Conservation (phyloP, 108 stramenopile genomes). For the Pseudonitzschia multiseries region DNA sequence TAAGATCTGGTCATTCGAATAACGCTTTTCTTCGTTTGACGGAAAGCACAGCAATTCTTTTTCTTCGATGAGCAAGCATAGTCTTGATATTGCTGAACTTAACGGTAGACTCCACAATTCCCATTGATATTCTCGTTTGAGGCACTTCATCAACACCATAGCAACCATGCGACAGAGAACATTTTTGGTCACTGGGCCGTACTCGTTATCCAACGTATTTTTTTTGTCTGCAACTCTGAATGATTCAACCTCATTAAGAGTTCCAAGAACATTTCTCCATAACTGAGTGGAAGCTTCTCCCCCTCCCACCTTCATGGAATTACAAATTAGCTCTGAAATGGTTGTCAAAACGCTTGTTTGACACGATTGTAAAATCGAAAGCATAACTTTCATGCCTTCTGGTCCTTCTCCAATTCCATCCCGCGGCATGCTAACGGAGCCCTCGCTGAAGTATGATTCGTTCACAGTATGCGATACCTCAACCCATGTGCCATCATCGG, state of each 20-base stretch:
- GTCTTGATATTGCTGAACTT: conserved; percentile 65
- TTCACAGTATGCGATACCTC: conserved; percentile 42
- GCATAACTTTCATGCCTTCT: conserved; percentile 9
- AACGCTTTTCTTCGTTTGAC: conserved; percentile 16
- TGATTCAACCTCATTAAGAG: conserved; percentile 31
- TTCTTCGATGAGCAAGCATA: conserved; percentile 80
- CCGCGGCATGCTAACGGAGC: conserved; percentile 1
- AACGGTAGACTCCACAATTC: conserved; percentile 67
- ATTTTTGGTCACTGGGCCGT: conserved; percentile 7
- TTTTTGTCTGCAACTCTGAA: neutral
- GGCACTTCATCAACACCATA: conserved; percentile 62
- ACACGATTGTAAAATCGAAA: conserved; percentile 40
- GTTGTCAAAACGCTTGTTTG: conserved; percentile 66
- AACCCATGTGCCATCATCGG: conserved; percentile 47
- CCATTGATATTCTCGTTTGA: conserved; percentile 62
- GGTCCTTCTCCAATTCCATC: conserved; percentile 2
- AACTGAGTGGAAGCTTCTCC: conserved; percentile 75
- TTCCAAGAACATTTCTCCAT: conserved; percentile 59
- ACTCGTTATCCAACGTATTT: neutral
- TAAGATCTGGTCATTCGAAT: conserved; percentile 66
- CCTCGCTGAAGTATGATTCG: conserved; percentile 25
- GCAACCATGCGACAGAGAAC: conserved; percentile 71
- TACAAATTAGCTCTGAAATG: conserved; percentile 58
- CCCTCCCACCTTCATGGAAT: conserved; percentile 78
- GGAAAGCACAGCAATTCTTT: conserved; percentile 56